Conservation (phyloP, 495 filamentous ascomycete genomes). For the Aspergillus sparsus region DNA sequence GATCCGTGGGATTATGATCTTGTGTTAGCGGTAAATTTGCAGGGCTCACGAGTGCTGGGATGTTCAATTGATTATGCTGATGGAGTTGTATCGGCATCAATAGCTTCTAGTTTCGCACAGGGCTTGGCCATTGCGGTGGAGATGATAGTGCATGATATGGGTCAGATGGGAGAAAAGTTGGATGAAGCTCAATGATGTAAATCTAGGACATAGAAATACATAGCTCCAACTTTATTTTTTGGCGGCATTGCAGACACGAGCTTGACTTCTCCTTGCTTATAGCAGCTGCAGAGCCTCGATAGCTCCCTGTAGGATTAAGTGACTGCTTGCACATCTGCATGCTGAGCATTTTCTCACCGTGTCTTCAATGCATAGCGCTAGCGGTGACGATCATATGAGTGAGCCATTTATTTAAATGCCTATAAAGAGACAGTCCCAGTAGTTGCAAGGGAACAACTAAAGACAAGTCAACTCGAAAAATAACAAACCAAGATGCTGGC, state of each 20-base stretch:
- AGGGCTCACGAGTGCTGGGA: conserved; percentile 1
- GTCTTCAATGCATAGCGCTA: background rate
- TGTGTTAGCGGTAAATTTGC: conserved; percentile 13
- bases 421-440: background rate
- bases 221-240: background rate
- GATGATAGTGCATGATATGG: conserved; percentile 5
- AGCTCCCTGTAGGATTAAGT: conserved; percentile 1
- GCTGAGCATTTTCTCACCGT: background rate
- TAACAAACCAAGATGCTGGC: background rate
- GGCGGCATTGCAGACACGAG: background rate
- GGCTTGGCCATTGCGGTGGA: background rate
- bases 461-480: background rate
- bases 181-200: background rate
- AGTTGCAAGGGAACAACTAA: background rate
- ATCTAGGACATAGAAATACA: background rate
- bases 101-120: conserved; percentile 1
- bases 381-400: background rate
- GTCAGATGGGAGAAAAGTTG: background rate
- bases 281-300: background rate
- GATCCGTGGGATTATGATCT: conserved; percentile 17
- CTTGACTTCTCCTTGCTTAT: background rate
- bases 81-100: conserved; percentile 1
- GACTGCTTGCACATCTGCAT: background rate
- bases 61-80: conserved; percentile 12
- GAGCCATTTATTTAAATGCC: background rate